These are phyloP conservation scores for Russula brevipes DNA, from an alignment of 768 basidiomycete genomes.

Conservation along the genomic window DNA sequence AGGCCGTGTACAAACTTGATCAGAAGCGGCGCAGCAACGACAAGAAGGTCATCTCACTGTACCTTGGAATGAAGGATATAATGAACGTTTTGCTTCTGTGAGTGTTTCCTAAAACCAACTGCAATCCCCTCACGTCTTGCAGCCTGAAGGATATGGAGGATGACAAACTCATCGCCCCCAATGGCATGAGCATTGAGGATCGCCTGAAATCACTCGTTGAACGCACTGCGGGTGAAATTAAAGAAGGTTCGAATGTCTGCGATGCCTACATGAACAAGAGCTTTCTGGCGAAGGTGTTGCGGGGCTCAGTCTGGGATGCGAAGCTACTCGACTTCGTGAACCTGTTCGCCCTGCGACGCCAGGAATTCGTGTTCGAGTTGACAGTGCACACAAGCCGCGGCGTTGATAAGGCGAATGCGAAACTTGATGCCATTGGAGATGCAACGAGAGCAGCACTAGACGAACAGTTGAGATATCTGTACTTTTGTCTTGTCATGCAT, in stretches of 20 bases:
- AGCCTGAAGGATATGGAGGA: constrained; percentile 33
- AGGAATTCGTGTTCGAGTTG: constrained; percentile 31
- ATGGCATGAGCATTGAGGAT: constrained; percentile 34
- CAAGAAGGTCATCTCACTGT: constrained; percentile 42
- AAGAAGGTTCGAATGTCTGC: constrained; percentile 32
- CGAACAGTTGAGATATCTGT: constrained; percentile 16
- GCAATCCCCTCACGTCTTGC: background rate
- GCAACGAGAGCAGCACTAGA: constrained; percentile 16
- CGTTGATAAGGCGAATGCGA: constrained; percentile 6
- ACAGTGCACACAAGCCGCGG: constrained; percentile 28
- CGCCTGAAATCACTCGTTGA: constrained; percentile 33
- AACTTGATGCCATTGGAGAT: constrained; percentile 18
- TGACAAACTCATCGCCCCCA: constrained; percentile 29
- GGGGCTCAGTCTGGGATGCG: constrained; percentile 30
- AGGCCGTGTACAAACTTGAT: constrained; percentile 44
- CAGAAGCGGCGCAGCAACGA: constrained; percentile 47
- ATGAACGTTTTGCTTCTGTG: constrained; percentile 31
- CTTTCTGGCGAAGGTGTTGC: constrained; percentile 29
- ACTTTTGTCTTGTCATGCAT: background rate
- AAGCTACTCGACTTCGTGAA: constrained; percentile 27
- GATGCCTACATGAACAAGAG: constrained; percentile 33
- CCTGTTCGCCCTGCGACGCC: constrained; percentile 27
- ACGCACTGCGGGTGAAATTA: constrained; percentile 31
- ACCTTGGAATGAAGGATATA: constrained; percentile 47
- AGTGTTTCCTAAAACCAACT: background rate